Evolutionary conservation across 2,329 filamentous ascomycete species (phyloP), one percentile per base, ranked within the genome.

Genomic region (Talaromyces sp.): DNA sequence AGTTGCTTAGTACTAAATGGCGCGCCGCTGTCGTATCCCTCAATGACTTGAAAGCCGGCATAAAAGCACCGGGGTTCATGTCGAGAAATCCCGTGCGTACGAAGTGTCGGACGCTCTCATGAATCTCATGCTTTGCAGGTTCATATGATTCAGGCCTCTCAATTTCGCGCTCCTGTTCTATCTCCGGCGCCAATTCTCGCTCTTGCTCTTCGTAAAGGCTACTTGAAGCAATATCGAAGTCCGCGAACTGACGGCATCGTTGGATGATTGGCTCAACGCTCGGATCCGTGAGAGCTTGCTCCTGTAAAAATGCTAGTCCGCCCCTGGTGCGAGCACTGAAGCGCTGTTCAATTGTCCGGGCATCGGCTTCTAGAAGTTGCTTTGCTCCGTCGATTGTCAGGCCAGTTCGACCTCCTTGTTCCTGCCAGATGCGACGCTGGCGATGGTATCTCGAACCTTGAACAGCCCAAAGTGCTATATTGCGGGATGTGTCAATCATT

Each of bases 201-300:
- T 89, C 86, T 62, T 89, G 84, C 58, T 89, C 86, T 64, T 89
- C 84, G 2, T 82, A 74, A 5, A 88, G 67, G 0, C 70, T 70
- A 0, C 73, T 71, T 0, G 70, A 62, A 0, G 60, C 45, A 1
- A 69, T 61, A 1, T 66, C 67, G 46, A 78, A 76, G 4, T 77
- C 67, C 1, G 59, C 46, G 55, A 77, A 78, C 25, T 19, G 31
- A 13, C 43, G 53, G n/a, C 53, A 56, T 73, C 73, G 2, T 11
- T 46, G 1, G 5, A 46, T 46, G 8, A 46, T 46, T 1, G 3
- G 1, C 13, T n/a, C 22, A 6, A 46, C 43, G 9, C 7, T 17
- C 11, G 11, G 43, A 8, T 46, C 43, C n/a, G 11, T 11, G 13
- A 15, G 22, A 11, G 4, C 11, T 46, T 46, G 22, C 13, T 28